These are phyloP conservation scores for Paramecium sexaurelia DNA, from an alignment of 73 alveolate species.

Conservation along the genomic window DNA sequence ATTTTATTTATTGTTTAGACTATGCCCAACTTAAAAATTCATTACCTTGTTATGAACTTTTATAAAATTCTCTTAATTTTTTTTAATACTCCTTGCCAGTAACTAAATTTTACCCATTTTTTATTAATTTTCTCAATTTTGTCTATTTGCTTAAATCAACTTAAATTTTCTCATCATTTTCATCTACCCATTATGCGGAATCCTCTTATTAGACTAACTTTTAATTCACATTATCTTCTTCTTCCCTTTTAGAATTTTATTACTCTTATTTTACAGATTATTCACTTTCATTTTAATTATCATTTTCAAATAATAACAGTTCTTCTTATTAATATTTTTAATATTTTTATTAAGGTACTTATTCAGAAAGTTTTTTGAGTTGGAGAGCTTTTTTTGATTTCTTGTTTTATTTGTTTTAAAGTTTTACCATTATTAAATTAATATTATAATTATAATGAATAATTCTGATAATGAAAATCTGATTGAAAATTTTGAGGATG, in stretches of 20 bases:
- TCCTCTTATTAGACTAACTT: background rate
- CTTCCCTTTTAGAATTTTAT: background rate
- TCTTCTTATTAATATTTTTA: constrained; percentile 42
- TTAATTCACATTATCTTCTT: background rate
- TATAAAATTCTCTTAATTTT: constrained; percentile 55
- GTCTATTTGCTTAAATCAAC: constrained; percentile 59
- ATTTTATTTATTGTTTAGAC: background rate
- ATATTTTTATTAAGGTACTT: constrained; percentile 32
- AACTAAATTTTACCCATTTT: constrained; percentile 52
- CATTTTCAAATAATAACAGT: constrained; percentile 14
- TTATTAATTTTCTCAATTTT: constrained; percentile 61
- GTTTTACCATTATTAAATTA: constrained; percentile 10
- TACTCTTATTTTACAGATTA: constrained; percentile 20
- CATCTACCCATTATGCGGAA: constrained; percentile 48
- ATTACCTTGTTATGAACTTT: background rate
- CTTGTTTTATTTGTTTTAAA: background rate
- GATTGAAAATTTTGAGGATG: constrained; percentile 10
- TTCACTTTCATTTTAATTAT: background rate
- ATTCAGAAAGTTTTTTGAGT: constrained; percentile 38
- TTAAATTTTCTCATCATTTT: constrained; percentile 51
- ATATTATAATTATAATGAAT: background rate
- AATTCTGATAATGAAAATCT: background rate
- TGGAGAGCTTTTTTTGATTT: background rate
- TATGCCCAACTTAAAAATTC: constrained; percentile 62
- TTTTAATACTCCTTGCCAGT: constrained; percentile 63